Evolutionary conservation across 1,284 basidiomycete genomes (phyloP), one percentile per base, ranked within the genome.

Genomic region (Ceratobasidium sp.): DNA sequence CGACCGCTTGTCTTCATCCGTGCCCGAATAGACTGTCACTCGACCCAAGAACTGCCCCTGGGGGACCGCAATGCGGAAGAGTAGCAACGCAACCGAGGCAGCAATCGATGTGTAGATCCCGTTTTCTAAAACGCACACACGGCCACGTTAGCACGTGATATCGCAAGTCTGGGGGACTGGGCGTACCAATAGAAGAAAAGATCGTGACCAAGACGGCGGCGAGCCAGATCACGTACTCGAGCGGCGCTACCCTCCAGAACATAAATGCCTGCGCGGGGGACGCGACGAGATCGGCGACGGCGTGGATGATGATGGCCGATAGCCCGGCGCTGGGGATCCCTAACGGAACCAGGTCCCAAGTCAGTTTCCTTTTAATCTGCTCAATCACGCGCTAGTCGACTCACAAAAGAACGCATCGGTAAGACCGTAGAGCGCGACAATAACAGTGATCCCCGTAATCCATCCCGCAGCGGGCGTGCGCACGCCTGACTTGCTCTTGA

Each of bases 401-500:
- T 71, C 25, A 73, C 72, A 74, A 64, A 74, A 76, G 60, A 75
- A 75, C 11, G 73, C 75, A 23, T 88, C 87, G 0, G 94, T 94
- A 40, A 98, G 86, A 44, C 95, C 96, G 80, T 98, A 98, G 36
- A 99, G 83, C 0, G 96, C 95, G 75, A 98, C 90, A 71, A 99
- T 86, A 76, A 98, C 95, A 58, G 96, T 89, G 63, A 98, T 81
- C 64, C 92, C 92, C 14, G 94, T 94, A 77, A 94, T 81, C 77
- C 96, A 87, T 77, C 97, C 96, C 8, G 93, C 95, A 16, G 92
- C 84, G 6, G 96, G 97, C 7, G 96, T 98, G 75, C 96, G 90
- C 23, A 98, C 96, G 73, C 96, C 96, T 0, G 94, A 96, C 83
- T 97, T 97, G 69, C 93, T 91, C 83, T 98, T 95, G 80, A 99